These are phyloP conservation scores for Hirsutella rhossiliensis DNA, from an alignment of 2,329 filamentous ascomycete species.

Conservation along the genomic window DNA sequence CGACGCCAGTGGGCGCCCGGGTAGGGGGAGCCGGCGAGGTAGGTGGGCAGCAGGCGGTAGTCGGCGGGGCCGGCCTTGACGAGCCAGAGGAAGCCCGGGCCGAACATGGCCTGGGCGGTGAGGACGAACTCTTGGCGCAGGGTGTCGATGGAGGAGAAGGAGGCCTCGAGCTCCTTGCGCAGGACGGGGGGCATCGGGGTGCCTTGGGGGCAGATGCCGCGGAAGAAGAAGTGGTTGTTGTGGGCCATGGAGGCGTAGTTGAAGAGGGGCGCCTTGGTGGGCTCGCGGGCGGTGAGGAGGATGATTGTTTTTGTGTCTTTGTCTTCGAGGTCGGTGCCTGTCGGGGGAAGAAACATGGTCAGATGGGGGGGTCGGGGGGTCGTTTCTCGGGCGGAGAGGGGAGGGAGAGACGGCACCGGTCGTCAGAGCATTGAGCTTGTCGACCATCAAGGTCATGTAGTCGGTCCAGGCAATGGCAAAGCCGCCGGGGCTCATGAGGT, in stretches of 20 bases:
- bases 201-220: conserved; percentile 31
- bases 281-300: conserved; percentile 66
- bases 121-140: conserved; percentile 68
- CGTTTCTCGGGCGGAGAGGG: not conserved
- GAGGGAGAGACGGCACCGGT: conserved; percentile 44
- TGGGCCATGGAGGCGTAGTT: conserved; percentile 94
- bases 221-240: conserved; percentile 83
- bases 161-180: conserved; percentile 45
- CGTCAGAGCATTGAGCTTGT: conserved; percentile 64
- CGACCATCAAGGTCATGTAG: conserved; percentile 64
- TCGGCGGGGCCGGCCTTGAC: conserved; percentile 44
- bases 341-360: not conserved
- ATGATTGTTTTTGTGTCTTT: conserved; percentile 54
- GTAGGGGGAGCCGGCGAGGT: conserved; percentile 83
- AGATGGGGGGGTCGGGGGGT: not conserved
- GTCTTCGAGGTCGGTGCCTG: conserved; percentile 54
- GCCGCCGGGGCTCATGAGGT: conserved; percentile 55
- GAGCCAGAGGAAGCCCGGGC: conserved; percentile 94
- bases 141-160: conserved; percentile 75
- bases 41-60: conserved; percentile 70
- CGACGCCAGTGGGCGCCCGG: conserved; percentile 72
- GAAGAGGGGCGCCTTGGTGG: conserved; percentile 68
- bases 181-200: conserved; percentile 45
- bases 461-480: conserved; percentile 71
- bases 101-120: conserved; percentile 85